Conservation (phyloP, 441 rosid species). For the Pelargonium citronellum region DNA sequence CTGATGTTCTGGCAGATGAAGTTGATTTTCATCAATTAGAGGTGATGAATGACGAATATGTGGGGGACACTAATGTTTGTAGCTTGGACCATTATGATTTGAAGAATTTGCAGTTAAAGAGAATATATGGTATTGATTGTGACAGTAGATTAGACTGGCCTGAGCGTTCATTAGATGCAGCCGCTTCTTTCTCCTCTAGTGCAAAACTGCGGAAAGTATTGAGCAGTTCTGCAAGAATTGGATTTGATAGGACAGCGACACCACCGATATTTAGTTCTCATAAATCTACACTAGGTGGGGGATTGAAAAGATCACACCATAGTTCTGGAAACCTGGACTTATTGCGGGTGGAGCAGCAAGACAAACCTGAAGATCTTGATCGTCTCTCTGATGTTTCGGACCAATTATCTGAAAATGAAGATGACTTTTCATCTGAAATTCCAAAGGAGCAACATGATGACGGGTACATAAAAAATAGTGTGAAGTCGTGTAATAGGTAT, state of each 20-base stretch:
- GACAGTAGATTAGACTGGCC: constrained; percentile 36
- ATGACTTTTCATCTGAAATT: constrained; percentile 35
- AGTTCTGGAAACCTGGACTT: constrained; percentile 58
- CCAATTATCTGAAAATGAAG: constrained; percentile 45
- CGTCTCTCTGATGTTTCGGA: constrained; percentile 33
- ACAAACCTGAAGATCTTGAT: constrained; percentile 38
- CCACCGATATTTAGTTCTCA: constrained; percentile 29
- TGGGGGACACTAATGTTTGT: constrained; percentile 20
- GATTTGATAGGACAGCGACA: constrained; percentile 36
- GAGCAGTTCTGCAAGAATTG: constrained; percentile 70
- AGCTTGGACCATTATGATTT: constrained; percentile 27
- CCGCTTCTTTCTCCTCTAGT: constrained; percentile 46
- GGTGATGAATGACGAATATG: constrained; percentile 32
- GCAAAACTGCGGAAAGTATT: constrained; percentile 55
- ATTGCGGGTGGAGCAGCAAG: constrained; percentile 37
- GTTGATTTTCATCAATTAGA: constrained; percentile 46
- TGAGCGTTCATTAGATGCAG: constrained; percentile 64
- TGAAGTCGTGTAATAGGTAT: constrained; percentile 42
- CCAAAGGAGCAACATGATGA: constrained; percentile 22
- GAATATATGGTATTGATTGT: constrained; percentile 51
- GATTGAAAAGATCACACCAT: constrained; percentile 58
- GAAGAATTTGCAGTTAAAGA: constrained; percentile 36
- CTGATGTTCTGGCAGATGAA: constrained; percentile 64
- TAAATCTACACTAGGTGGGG: constrained; percentile 31
- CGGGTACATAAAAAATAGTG: constrained; percentile 14